Base-by-base conservation (phyloP, 192 early-diverging fungal genomes). In the Backusella psychrophila region DNA sequence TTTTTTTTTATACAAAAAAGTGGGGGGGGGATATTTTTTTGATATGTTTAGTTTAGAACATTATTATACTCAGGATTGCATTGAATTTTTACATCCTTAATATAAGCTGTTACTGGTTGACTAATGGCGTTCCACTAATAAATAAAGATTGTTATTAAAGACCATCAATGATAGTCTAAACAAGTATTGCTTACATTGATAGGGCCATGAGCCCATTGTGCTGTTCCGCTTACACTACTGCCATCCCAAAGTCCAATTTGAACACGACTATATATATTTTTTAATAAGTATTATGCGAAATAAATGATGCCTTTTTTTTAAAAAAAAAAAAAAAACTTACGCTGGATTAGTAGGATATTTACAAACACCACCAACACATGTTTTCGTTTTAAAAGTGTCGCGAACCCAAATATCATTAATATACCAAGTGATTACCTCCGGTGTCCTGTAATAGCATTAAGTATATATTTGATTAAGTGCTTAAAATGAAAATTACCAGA, bases 241-340 rank as follows among this genome's bases (percentile, higher is more conserved):
- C 84, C 86, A 76, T 89, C 87, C 87, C 87, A 89, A 35, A 89
- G 68, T 66, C 87, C 86, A 59, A 89, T 73, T 65, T 84, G 81
- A 39, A 86, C 70, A 65, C 81, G 84, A 73, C 69, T 71, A 71
- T 11, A 26, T 4, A 5, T 49, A 19, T 21, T 39, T 21, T 26
- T 52, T 29, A 29, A 53, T 42, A 52, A 46, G 15, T 52, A 73
- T 26, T 53, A 7, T 17, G 23, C 6, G 14, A 2, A 49, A 9
- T n/a, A 23, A 4, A 15, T 6, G 6, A 34, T 17, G 14, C 6
- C n/a, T 19, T 31, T 0, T 23, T 42, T 42, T 70, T 68, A 29
- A 33, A 33, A 29, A 29, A 29, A 29, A 29, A 29, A 29, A 63
- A 63, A 11, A 21, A 41, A 75, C 46, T 53, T 73, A 33, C 46